These are phyloP conservation scores for Martensiomyces pterosporus DNA, from an alignment of 192 early-diverging fungal genomes.

Conservation along the genomic window DNA sequence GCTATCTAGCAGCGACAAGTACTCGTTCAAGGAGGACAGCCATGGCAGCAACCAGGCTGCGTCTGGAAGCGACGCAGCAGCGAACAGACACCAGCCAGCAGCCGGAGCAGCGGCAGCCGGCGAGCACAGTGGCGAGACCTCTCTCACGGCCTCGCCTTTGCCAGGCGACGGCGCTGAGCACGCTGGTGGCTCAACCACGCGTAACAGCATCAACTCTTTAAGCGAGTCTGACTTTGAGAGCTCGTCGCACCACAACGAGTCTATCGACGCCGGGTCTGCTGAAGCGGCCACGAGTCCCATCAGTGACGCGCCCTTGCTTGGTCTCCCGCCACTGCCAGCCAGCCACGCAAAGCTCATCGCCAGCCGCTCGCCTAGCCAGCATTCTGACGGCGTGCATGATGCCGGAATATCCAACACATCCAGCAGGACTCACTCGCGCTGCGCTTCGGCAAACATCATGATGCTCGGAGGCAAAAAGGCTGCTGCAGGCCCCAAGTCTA, in stretches of 20 bases:
- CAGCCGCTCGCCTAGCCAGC: conserved; percentile 26
- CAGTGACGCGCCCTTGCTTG: background rate
- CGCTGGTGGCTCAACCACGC: background rate
- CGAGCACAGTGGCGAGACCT: no score
- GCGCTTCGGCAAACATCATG: conserved; percentile 32
- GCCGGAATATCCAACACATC: conserved; percentile 9
- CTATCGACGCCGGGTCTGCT: no score
- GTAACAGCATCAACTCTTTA: conserved; percentile 36
- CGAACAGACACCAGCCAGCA: no score
- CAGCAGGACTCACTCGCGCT: conserved; percentile 40
- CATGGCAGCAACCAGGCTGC: background rate
- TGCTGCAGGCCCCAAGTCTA: conserved; percentile 1
- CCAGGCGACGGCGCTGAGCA: no score
- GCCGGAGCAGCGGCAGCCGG: no score
- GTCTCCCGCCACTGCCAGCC: background rate
- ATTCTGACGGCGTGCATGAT: conserved; percentile 9
- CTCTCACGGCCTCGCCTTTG: background rate
- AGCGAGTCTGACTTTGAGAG: conserved; percentile 32
- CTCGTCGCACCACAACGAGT: conserved; percentile 2
- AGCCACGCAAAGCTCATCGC: conserved; percentile 18
- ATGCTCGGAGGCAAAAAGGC: conserved; percentile 15
- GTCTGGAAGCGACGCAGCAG: no score
- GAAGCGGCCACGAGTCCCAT: background rate
- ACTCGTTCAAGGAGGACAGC: conserved; percentile 19
- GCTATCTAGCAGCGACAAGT: conserved; percentile 32